These are phyloP conservation scores for Phascolomyces articulosus DNA, from an alignment of 371 early-diverging fungal species.

Conservation along the genomic window DNA sequence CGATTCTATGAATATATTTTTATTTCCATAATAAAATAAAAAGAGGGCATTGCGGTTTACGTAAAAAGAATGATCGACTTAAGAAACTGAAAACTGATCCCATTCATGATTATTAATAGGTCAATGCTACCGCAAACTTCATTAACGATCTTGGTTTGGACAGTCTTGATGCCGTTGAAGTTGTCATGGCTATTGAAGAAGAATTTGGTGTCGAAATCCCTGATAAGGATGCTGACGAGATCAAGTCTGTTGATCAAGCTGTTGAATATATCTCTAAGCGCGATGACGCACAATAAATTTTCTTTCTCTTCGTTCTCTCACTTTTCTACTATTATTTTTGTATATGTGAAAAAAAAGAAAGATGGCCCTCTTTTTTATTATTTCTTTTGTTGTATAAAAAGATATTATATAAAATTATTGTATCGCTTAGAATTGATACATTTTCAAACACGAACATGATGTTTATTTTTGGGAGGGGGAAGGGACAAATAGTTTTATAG, in stretches of 20 bases:
- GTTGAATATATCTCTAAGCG: slow-evolving; percentile 83
- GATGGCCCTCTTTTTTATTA: no score
- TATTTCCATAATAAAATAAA: not conserved
- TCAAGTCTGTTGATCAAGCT: slow-evolving; percentile 87
- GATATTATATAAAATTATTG: no score
- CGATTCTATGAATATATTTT: not conserved
- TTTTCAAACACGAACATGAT: no score
- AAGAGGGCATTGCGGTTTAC: no score
- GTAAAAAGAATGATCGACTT: no score
- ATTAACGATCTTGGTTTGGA: slow-evolving; percentile 94
- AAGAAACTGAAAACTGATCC: not conserved
- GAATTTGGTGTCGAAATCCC: slow-evolving; percentile 98
- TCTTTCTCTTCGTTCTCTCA: not conserved
- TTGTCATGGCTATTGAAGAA: slow-evolving; percentile 98
- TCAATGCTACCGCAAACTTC: slow-evolving; percentile 84
- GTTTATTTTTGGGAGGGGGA: no score
- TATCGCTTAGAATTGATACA: no score
- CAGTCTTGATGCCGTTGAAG: slow-evolving; percentile 95
- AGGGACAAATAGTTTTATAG: no score
- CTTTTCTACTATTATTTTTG: not conserved
- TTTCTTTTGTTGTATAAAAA: no score
- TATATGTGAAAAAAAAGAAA: not conserved
- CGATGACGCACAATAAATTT: slow-evolving; percentile 76
- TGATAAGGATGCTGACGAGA: slow-evolving; percentile 96
- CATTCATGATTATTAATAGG: no score